A percentile compares a stretch with the other conserved stretches of the same genome.
These are phyloP conservation scores for Conoideocrella luteorostrata DNA, from an alignment of 2,329 filamentous ascomycete genomes.

Conservation along the genomic window DNA sequence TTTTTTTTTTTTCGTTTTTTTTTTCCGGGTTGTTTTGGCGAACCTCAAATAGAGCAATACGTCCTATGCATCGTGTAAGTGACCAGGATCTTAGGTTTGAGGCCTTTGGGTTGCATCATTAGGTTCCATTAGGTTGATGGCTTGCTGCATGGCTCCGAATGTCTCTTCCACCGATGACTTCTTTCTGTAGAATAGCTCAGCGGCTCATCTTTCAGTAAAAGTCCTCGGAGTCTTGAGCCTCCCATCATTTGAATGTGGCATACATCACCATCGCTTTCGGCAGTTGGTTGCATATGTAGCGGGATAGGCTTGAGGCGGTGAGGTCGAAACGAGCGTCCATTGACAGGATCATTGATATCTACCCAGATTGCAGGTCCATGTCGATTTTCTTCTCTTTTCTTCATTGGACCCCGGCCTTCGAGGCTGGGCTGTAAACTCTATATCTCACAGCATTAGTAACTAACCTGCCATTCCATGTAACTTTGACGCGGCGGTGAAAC, in stretches of 20 bases:
- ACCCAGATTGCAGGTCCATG: conserved; percentile 39
- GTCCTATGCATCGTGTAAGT: background rate
- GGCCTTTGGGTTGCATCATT: too few relatives aligned
- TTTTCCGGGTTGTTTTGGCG: too few relatives aligned
- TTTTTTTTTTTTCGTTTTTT: background rate
- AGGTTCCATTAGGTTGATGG: too few relatives aligned
- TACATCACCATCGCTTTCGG: background rate
- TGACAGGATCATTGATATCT: conserved; percentile 42
- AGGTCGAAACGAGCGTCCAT: conserved; percentile 39
- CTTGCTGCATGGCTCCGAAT: conserved; percentile 4
- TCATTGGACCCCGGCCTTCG: conserved; percentile 7
- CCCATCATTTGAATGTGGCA: background rate
- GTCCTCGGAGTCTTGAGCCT: too few relatives aligned
- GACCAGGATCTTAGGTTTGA: too few relatives aligned
- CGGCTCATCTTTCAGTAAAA: background rate
- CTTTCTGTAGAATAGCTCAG: background rate
- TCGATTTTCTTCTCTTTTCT: conserved; percentile 11
- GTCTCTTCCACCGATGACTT: background rate
- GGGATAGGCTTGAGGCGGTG: conserved; percentile 47
- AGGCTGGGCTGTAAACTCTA: too few relatives aligned
- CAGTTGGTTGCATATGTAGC: conserved; percentile 32
- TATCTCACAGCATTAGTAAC: too few relatives aligned
- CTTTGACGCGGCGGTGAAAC: background rate
- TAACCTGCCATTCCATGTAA: too few relatives aligned
- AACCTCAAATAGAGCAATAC: too few relatives aligned